These are phyloP conservation scores for Ustilago bromivora DNA, from an alignment of 1,284 basidiomycete genomes.

Conservation along the genomic window DNA sequence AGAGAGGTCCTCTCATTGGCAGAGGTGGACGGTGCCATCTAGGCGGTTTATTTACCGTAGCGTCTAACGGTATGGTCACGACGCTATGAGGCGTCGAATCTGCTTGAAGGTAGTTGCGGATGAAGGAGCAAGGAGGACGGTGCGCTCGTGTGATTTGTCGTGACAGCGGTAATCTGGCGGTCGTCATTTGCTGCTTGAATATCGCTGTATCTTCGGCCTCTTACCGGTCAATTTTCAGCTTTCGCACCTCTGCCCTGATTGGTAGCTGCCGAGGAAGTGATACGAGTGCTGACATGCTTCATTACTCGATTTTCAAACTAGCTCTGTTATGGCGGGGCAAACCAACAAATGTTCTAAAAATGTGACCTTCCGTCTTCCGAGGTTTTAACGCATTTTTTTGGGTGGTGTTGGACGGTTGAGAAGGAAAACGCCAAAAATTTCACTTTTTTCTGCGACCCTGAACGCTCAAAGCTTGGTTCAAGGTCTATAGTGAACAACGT, in stretches of 20 bases:
- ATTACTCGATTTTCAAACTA: too few relatives aligned
- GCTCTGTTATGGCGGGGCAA: too few relatives aligned
- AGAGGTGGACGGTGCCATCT: conserved; percentile 18
- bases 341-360: neutral
- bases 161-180: conserved; percentile 5
- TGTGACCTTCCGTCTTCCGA: conserved; percentile 11
- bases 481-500: conserved; percentile 1
- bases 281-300: too few relatives aligned
- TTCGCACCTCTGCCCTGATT: conserved; percentile 3
- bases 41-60: neutral
- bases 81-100: neutral
- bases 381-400: neutral
- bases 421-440: conserved; percentile 28
- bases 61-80: neutral
- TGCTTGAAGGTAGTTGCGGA: neutral
- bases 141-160: conserved; percentile 1
- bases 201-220: conserved; percentile 7
- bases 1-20: conserved; percentile 33
- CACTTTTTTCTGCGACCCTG: conserved; percentile 18
- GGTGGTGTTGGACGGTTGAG: conserved; percentile 2
- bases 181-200: neutral
- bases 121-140: neutral
- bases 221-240: conserved; percentile 14
- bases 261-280: neutral
- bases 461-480: neutral